phyloP scores from a whole-genome alignment of 2,329 filamentous ascomycete species.

The Ophiostoma novo-ulmi region DNA sequence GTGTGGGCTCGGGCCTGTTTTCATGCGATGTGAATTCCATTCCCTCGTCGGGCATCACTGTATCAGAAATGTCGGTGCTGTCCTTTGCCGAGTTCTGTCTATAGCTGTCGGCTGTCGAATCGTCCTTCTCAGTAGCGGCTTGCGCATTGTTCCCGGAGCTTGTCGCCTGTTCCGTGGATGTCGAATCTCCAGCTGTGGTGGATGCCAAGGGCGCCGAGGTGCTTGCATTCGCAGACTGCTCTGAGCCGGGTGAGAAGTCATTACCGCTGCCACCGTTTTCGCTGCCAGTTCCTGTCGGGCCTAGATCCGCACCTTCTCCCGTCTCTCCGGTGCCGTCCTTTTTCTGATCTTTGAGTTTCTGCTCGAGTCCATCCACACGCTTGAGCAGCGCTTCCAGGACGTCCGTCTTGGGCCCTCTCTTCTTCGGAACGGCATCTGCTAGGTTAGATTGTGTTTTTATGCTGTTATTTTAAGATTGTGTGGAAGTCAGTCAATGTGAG shows the following conservation, averaged over 20 bases:
- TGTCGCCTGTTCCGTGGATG: not conserved
- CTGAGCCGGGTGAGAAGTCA: constrained; percentile 19
- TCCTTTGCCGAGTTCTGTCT: not conserved
- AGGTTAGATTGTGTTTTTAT: not conserved
- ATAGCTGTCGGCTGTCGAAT: not conserved
- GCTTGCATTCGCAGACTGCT: not conserved
- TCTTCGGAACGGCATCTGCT: constrained; percentile 80
- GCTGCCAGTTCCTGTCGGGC: constrained; percentile 24
- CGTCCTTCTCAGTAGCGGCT: not conserved
- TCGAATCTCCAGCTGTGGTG: not conserved
- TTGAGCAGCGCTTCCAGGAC: constrained; percentile 79
- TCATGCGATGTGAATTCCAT: not conserved
- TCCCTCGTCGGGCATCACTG: not conserved
- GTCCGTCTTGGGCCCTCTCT: constrained; percentile 84
- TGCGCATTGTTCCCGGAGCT: not conserved
- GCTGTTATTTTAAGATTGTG: not conserved
- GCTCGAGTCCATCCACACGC: constrained; percentile 78
- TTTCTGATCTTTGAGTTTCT: constrained; percentile 63
- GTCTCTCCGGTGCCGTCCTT: constrained; percentile 39
- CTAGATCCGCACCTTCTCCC: constrained; percentile 26
- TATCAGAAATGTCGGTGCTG: not conserved
- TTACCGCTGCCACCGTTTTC: constrained; percentile 27
- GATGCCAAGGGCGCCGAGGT: not conserved
- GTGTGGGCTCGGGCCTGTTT: constrained; percentile 26
- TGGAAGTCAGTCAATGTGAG: constrained; percentile 13